These are phyloP conservation scores for Castanopsis chinensis DNA, from an alignment of 306 rosid genomes.

Conservation along the genomic window DNA sequence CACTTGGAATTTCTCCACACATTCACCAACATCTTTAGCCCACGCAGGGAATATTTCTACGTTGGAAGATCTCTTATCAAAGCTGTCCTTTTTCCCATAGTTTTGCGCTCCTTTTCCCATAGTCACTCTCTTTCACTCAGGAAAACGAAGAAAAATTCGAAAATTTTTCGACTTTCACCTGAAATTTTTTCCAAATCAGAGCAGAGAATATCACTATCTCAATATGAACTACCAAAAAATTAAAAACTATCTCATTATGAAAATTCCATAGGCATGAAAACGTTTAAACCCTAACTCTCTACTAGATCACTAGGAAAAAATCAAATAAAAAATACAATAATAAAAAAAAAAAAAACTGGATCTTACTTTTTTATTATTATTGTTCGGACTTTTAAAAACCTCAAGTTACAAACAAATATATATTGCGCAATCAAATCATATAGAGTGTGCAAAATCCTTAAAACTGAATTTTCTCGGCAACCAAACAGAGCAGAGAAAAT, in stretches of 20 bases:
- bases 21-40: not conserved
- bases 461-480: not conserved
- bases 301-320: not conserved
- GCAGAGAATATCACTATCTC: not conserved
- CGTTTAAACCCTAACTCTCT: not conserved
- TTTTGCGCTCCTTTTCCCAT: slow-evolving; percentile 1
- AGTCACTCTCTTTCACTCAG: not conserved
- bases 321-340: not conserved
- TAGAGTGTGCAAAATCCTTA: too few relatives aligned
- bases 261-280: not conserved
- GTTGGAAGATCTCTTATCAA: not conserved
- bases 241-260: not conserved
- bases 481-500: not conserved
- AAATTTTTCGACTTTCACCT: not conserved
- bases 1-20: not conserved
- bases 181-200: not conserved
- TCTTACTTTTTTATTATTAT: not conserved
- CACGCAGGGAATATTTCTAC: not conserved
- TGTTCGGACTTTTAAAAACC: not conserved
- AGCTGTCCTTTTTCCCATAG: not conserved
- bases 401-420: too few relatives aligned
- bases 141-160: not conserved
- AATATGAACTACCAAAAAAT: too few relatives aligned
- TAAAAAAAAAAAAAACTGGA: not conserved
- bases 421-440: too few relatives aligned